These are phyloP conservation scores for Calonectria hawksworthii DNA, from an alignment of 2,329 filamentous ascomycete genomes.

Conservation along the genomic window DNA sequence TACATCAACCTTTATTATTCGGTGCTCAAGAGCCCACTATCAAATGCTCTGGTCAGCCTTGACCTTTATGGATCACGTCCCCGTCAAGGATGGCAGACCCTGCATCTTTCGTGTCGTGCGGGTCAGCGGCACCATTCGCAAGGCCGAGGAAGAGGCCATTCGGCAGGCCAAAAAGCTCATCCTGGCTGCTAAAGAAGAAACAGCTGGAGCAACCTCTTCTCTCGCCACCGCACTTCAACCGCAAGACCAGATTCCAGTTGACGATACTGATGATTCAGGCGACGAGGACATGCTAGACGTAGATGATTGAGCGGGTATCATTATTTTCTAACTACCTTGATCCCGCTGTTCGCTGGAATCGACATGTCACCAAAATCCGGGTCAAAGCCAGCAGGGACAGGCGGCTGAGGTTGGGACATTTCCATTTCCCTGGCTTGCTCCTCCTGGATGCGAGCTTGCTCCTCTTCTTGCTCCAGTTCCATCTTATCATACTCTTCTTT, in stretches of 20 bases:
- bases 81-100: constrained; percentile 68
- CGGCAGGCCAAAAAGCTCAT: constrained; percentile 81
- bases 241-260: constrained; percentile 55
- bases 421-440: constrained; percentile 56
- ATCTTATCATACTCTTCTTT: constrained; percentile 89
- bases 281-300: constrained; percentile 62
- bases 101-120: constrained; percentile 89
- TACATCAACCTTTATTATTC: constrained; percentile 95
- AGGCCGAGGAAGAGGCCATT: constrained; percentile 91
- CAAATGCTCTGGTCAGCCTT: constrained; percentile 92
- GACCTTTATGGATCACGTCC: constrained; percentile 82
- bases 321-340: constrained; percentile 79
- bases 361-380: constrained; percentile 67
- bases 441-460: constrained; percentile 71
- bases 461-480: constrained; percentile 82
- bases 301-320: constrained; percentile 62
- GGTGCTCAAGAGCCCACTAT: constrained; percentile 85
- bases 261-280: constrained; percentile 59
- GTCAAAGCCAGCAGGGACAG: constrained; percentile 51
- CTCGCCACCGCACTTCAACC: constrained; percentile 35
- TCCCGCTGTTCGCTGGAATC: constrained; percentile 71
- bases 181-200: constrained; percentile 70
- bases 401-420: constrained; percentile 37
- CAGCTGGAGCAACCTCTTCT: constrained; percentile 34
- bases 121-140: constrained; percentile 93